Percentiles rank a stretch among this genome's conserved stretches.
These are phyloP conservation scores for Suhomyces bribrorum DNA, from an alignment of 1,139 yeast species.

Conservation along the genomic window DNA sequence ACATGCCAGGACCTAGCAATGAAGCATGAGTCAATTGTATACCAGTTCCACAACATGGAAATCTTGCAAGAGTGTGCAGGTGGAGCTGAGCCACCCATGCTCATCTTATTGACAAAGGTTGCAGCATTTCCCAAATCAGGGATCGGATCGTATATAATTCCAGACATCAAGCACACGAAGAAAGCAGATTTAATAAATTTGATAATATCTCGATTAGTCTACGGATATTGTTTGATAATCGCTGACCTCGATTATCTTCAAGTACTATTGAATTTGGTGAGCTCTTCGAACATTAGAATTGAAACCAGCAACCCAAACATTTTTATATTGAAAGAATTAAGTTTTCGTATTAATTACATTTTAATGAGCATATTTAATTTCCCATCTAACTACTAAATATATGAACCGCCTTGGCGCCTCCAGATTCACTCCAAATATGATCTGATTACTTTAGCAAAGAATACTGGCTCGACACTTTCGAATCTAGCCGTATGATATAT, in stretches of 20 bases:
- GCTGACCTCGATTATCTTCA: no score
- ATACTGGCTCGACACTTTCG: no score
- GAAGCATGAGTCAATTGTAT: conserved; percentile 63
- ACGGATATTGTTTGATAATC: no score
- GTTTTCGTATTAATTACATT: neutral
- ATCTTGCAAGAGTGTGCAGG: conserved; percentile 31
- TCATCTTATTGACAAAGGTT: conserved; percentile 12
- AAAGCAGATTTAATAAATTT: neutral
- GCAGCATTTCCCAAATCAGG: conserved; percentile 2
- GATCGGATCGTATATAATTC: conserved; percentile 7
- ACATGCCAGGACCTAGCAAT: conserved; percentile 68
- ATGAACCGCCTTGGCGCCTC: neutral
- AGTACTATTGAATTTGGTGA: no score
- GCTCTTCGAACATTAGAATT: no score
- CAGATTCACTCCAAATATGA: no score
- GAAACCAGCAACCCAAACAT: no score
- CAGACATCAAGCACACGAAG: neutral
- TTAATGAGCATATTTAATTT: conserved; percentile 1
- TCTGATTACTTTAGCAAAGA: no score
- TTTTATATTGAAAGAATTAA: no score
- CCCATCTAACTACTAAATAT: neutral
- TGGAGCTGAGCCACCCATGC: conserved; percentile 14
- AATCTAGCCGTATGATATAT: no score
- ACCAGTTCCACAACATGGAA: conserved; percentile 47
- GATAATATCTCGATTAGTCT: no score